Percentiles rank a stretch among this genome's conserved stretches.
Conservation (phyloP, 306 rosid genomes). For the Cicer cuneatum region DNA sequence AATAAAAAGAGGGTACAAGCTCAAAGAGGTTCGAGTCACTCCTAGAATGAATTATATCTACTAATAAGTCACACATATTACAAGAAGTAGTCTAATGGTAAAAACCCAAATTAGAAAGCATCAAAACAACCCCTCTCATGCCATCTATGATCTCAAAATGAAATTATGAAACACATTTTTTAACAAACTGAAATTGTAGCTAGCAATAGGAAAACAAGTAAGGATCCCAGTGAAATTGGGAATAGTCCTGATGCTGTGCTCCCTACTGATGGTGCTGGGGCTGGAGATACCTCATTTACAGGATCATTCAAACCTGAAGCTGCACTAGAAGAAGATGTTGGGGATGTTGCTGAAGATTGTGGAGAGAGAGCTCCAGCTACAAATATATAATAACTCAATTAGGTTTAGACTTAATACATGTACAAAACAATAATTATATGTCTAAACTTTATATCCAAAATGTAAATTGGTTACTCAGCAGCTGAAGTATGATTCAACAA, state of each 20-base stretch:
- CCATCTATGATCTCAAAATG: constrained; percentile 45
- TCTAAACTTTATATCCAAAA: too few relatives aligned
- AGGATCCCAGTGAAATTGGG: constrained; percentile 47
- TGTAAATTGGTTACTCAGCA: too few relatives aligned
- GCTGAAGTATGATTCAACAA: too few relatives aligned
- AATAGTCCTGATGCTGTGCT: constrained; percentile 45
- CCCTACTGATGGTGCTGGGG: constrained; percentile 50
- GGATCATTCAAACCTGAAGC: constrained; percentile 31
- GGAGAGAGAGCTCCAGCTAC: constrained; percentile 56
- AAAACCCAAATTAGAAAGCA: constrained; percentile 41
- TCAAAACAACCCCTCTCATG: constrained; percentile 44
- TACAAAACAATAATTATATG: too few relatives aligned
- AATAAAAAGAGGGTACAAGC: constrained; percentile 37
- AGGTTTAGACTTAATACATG: neutral
- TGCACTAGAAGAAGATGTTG: constrained; percentile 38
- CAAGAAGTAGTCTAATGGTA: constrained; percentile 26
- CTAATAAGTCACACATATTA: constrained; percentile 44
- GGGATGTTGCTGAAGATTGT: constrained; percentile 44
- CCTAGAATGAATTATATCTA: constrained; percentile 48
- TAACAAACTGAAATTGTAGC: constrained; percentile 44
- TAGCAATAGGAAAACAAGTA: constrained; percentile 41
- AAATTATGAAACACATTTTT: constrained; percentile 38
- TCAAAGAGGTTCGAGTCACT: constrained; percentile 42
- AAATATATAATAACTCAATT: constrained; percentile 31
- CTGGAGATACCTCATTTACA: constrained; percentile 47